These are phyloP conservation scores for Diaporthe citriasiana DNA, from an alignment of 2,329 filamentous ascomycete species.

Conservation along the genomic window DNA sequence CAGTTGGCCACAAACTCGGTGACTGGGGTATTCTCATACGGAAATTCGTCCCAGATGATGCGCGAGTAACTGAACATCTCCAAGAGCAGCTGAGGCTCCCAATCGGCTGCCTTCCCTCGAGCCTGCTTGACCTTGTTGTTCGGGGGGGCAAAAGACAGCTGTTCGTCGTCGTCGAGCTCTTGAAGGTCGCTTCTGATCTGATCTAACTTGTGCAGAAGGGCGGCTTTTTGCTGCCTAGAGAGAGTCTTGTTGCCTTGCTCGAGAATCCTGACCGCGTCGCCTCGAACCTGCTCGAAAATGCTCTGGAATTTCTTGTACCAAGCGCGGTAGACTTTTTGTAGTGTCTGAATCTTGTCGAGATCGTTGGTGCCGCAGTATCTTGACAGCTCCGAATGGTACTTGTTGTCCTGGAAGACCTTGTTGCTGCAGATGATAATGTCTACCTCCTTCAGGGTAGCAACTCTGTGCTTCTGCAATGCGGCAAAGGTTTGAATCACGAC, in stretches of 20 bases:
- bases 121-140: background rate
- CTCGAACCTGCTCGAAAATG: background rate
- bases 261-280: background rate
- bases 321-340: slow-evolving; percentile 36
- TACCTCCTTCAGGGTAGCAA: slow-evolving; percentile 47
- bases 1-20: slow-evolving; percentile 52
- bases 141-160: background rate
- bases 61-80: slow-evolving; percentile 56
- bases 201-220: background rate
- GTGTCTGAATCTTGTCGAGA: slow-evolving; percentile 8
- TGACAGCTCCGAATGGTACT: slow-evolving; percentile 35
- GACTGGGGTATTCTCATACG: slow-evolving; percentile 53
- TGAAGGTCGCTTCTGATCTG: background rate
- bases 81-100: slow-evolving; percentile 45
- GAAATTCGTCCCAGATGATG: slow-evolving; percentile 60
- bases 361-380: slow-evolving; percentile 30
- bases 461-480: slow-evolving; percentile 38
- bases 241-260: background rate
- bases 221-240: background rate
- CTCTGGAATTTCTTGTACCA: slow-evolving; percentile 37
- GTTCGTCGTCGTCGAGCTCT: background rate
- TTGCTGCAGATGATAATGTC: slow-evolving; percentile 57
- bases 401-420: slow-evolving; percentile 45
- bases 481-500: slow-evolving; percentile 46
- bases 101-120: background rate